A percentile compares a stretch with the other conserved stretches of the same genome.
These are phyloP conservation scores for Coemansia sp. DNA, from an alignment of 192 early-diverging fungal species.

Conservation along the genomic window DNA sequence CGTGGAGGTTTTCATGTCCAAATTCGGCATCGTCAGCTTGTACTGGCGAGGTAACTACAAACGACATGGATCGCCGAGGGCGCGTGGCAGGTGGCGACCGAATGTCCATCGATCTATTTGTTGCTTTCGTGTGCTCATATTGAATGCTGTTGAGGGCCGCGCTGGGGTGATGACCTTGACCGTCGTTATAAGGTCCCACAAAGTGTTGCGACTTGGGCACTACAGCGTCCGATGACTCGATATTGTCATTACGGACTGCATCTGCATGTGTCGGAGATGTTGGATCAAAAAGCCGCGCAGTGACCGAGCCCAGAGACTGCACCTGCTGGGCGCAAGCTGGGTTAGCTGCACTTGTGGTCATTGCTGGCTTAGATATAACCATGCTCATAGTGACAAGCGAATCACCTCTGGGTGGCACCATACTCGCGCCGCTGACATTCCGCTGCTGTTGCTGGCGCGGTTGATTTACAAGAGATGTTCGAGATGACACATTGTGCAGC, in stretches of 20 bases:
- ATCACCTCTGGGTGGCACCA: conserved; percentile 32
- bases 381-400: conserved; percentile 27
- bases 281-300: conserved; percentile 46
- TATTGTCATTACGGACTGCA: not conserved
- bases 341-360: conserved; percentile 1
- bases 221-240: not conserved
- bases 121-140: conserved; percentile 32
- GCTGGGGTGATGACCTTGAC: conserved; percentile 28
- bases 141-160: conserved; percentile 40
- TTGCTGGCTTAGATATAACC: conserved; percentile 35
- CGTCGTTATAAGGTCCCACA: conserved; percentile 10
- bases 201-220: not conserved
- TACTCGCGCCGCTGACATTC: not conserved
- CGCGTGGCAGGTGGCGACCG: conserved; percentile 14
- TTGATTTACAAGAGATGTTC: not conserved
- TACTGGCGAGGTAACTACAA: conserved; percentile 12
- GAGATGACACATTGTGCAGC: not conserved
- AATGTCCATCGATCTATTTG: not conserved
- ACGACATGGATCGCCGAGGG: conserved; percentile 45
- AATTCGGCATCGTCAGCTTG: not conserved
- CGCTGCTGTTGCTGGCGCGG: conserved; percentile 1
- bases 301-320: conserved; percentile 39
- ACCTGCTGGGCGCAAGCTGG: conserved; percentile 5
- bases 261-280: conserved; percentile 9
- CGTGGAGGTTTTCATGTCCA: not conserved